phyloP scores from a whole-genome alignment of 1,284 basidiomycete genomes.

The Marasmius oreades region DNA sequence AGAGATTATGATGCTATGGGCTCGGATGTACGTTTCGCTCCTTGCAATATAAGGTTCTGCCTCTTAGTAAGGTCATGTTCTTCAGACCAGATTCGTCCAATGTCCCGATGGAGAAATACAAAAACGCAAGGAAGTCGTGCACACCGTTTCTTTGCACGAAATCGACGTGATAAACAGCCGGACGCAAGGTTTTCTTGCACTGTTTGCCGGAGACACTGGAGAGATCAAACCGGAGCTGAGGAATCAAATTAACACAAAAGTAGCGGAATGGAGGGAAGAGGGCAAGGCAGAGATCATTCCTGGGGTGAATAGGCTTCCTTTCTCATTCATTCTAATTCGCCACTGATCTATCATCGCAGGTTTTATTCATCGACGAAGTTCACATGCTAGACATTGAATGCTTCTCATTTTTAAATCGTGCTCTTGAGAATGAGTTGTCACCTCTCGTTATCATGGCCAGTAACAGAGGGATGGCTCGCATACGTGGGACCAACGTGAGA shows the following conservation, averaged over 20 bases:
- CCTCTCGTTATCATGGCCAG: slow-evolving; percentile 98
- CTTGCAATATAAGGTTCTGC: background rate
- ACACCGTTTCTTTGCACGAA: slow-evolving; percentile 96
- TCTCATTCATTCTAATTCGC: slow-evolving; percentile 14
- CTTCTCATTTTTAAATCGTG: slow-evolving; percentile 97
- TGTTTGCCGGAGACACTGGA: slow-evolving; percentile 90
- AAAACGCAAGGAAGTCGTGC: slow-evolving; percentile 94
- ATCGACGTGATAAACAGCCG: slow-evolving; percentile 99
- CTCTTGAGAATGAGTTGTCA: slow-evolving; percentile 89
- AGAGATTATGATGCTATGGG: slow-evolving; percentile 99
- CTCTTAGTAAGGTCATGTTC: slow-evolving; percentile 1
- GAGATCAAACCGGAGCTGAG: slow-evolving; percentile 98
- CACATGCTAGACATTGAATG: slow-evolving; percentile 99
- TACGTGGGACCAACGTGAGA: slow-evolving; percentile 92
- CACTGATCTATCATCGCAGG: slow-evolving; percentile 39
- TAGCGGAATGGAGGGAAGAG: slow-evolving; percentile 97
- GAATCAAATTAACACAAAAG: slow-evolving; percentile 96
- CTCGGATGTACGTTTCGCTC: slow-evolving; percentile 73
- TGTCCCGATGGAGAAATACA: slow-evolving; percentile 98
- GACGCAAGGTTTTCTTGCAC: slow-evolving; percentile 86
- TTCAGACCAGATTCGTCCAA: slow-evolving; percentile 94
- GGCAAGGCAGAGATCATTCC: slow-evolving; percentile 98
- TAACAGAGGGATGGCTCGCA: slow-evolving; percentile 92
- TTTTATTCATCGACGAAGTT: slow-evolving; percentile 92
- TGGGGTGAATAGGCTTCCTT: slow-evolving; percentile 60